phyloP scores from a whole-genome alignment of 2,329 filamentous ascomycete genomes.

The Didymella glomerata region DNA sequence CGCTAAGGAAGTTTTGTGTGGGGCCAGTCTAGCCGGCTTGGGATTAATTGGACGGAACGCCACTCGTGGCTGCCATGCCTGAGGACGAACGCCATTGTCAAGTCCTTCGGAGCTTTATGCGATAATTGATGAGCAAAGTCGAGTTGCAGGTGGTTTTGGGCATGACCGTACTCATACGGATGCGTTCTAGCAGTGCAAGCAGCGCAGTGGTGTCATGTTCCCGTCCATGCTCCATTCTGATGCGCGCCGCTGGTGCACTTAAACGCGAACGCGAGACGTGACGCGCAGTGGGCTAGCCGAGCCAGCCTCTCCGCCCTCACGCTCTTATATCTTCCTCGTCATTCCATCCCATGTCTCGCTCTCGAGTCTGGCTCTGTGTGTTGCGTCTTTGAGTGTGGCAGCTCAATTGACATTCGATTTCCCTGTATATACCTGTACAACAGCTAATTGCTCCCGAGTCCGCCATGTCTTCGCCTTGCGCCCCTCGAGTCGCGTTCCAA shows the following conservation, averaged over 20 bases:
- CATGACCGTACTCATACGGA: not conserved
- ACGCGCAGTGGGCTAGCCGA: slow-evolving; percentile 24
- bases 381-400: slow-evolving; percentile 8
- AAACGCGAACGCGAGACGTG: slow-evolving; percentile 26
- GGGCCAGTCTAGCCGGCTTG: slow-evolving; percentile 16
- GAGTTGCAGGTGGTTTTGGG: not conserved
- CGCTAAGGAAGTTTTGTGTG: slow-evolving; percentile 28
- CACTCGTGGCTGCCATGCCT: not conserved
- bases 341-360: slow-evolving; percentile 18
- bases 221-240: not conserved
- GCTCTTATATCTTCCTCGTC: slow-evolving; percentile 22
- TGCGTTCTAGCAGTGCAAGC: not conserved
- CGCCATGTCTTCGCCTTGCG: slow-evolving; percentile 42
- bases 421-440: slow-evolving; percentile 10
- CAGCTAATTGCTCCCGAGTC: slow-evolving; percentile 7
- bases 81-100: not conserved
- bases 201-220: not conserved
- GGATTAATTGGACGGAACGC: not conserved
- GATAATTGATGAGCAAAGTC: too few relatives aligned
- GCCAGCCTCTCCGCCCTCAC: slow-evolving; percentile 30
- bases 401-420: not conserved
- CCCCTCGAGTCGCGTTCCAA: slow-evolving; percentile 33
- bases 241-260: slow-evolving; percentile 25
- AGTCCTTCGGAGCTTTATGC: not conserved
- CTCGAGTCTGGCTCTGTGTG: slow-evolving; percentile 6